Percentiles rank a stretch among this genome's conserved stretches.
These are phyloP conservation scores for Penicillium hordei DNA, from an alignment of 2,329 filamentous ascomycete genomes.

Conservation along the genomic window DNA sequence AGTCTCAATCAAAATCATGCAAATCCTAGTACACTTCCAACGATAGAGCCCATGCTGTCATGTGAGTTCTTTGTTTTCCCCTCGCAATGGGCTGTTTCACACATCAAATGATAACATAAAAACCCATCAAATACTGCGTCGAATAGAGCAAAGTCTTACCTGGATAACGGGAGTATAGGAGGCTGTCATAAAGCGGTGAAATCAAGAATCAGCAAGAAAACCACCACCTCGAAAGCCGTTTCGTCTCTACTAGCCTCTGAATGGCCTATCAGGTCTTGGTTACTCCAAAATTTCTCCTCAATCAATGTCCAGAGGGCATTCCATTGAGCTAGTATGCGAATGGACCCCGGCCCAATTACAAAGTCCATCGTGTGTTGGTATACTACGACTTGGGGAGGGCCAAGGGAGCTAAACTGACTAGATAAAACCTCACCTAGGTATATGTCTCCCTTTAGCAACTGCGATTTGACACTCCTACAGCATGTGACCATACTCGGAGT, in stretches of 20 bases:
- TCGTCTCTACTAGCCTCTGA: neutral
- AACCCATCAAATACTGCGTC: neutral
- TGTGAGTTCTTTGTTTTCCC: too few species aligned
- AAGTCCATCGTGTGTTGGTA: neutral
- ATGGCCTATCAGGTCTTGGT: neutral
- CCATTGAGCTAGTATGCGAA: neutral
- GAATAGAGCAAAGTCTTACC: neutral
- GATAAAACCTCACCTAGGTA: too few species aligned
- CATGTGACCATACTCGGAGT: neutral
- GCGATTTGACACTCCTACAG: too few species aligned
- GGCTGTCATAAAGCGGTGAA: neutral
- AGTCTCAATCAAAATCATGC: neutral
- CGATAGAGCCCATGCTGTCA: neutral
- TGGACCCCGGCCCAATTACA: neutral
- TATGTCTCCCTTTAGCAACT: neutral
- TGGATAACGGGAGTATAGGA: neutral
- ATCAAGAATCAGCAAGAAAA: neutral
- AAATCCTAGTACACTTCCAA: neutral
- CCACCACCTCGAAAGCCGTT: neutral
- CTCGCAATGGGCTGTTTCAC: neutral
- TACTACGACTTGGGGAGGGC: neutral
- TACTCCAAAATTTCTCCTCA: neutral
- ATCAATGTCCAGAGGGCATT: neutral
- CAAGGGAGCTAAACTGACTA: neutral
- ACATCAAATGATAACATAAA: neutral